These are phyloP conservation scores for Metschnikowia vanudenii DNA, from an alignment of 805 yeast species.

Conservation along the genomic window DNA sequence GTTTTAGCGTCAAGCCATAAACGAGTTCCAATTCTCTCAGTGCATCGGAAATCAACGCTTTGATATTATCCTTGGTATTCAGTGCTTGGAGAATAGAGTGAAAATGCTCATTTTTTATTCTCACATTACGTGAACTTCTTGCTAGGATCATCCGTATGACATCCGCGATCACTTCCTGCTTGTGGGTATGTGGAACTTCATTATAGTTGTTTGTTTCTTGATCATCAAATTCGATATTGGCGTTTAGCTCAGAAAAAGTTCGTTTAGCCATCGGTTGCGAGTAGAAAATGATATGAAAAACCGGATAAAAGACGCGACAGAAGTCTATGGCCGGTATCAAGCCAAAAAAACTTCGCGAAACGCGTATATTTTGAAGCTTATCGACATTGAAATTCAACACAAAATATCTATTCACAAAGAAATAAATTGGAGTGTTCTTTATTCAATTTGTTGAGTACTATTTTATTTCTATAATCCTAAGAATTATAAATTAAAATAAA, in stretches of 20 bases:
- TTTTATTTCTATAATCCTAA: no score
- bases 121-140: slow-evolving; percentile 13
- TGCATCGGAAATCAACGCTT: slow-evolving; percentile 21
- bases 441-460: no score
- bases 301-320: background rate
- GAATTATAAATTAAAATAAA: no score
- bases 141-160: slow-evolving; percentile 15
- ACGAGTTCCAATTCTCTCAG: slow-evolving; percentile 21
- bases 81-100: slow-evolving; percentile 13
- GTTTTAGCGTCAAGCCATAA: slow-evolving; percentile 28
- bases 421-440: no score
- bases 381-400: no score
- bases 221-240: background rate
- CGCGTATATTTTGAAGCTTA: no score
- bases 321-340: background rate
- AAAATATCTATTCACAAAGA: no score
- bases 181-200: background rate
- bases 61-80: slow-evolving; percentile 21
- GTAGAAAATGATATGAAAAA: background rate
- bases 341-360: no score
- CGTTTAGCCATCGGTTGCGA: slow-evolving; percentile 3
- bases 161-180: slow-evolving; percentile 7
- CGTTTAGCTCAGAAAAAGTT: slow-evolving; percentile 2
- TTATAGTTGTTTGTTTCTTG: background rate
- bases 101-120: slow-evolving; percentile 16